These are phyloP conservation scores for Entamoeba invadens DNA, from an alignment of 208 protist species.

Conservation along the genomic window DNA sequence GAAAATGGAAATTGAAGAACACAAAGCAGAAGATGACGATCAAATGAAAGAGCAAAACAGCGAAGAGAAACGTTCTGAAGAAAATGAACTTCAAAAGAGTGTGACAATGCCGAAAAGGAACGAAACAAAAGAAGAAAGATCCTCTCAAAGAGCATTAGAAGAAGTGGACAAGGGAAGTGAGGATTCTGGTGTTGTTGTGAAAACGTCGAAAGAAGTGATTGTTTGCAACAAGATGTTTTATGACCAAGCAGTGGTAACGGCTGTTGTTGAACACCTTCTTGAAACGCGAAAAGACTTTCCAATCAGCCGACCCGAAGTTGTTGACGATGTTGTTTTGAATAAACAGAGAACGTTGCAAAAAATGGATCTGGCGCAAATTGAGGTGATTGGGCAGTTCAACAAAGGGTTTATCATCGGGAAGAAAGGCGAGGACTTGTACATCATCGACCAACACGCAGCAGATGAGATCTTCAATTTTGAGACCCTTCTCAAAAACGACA, in stretches of 20 bases:
- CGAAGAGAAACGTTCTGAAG: no score
- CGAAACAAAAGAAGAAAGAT: no score
- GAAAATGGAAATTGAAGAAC: no score
- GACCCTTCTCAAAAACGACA: constrained; percentile 44
- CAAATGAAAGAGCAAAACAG: no score
- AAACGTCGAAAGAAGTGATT: no score
- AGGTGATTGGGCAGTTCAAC: constrained; percentile 72
- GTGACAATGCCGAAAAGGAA: no score
- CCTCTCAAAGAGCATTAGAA: neutral
- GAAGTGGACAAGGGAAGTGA: neutral
- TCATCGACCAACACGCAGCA: constrained; percentile 75
- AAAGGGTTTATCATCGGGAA: constrained; percentile 67
- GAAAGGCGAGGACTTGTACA: constrained; percentile 58
- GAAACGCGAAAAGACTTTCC: neutral
- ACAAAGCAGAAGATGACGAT: no score
- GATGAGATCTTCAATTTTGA: constrained; percentile 52
- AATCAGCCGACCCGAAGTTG: neutral
- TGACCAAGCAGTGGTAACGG: neutral
- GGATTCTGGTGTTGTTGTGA: no score
- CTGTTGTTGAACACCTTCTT: neutral
- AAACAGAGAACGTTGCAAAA: constrained; percentile 35
- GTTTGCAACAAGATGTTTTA: neutral
- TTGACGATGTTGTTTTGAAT: neutral
- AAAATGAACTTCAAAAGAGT: no score
- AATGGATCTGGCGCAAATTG: constrained; percentile 59